Evolutionary conservation across 1,139 yeast species (phyloP), one percentile per base, ranked within the genome.

Genomic region (Geotrichum australiense): DNA sequence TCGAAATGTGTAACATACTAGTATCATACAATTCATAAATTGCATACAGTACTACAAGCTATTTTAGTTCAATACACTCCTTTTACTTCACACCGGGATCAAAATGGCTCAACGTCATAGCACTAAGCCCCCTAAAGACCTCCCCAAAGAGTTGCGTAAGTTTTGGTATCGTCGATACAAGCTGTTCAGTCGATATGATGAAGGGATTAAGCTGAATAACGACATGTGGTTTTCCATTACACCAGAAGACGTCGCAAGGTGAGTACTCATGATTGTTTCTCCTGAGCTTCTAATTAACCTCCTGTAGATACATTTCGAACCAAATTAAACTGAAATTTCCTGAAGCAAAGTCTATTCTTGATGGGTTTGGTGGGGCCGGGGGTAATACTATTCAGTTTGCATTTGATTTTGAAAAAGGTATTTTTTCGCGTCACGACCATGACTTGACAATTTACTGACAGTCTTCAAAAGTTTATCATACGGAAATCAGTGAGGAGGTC

Each of bases 291-390:
- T 30, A 30, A 30, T 18, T 15, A 11, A 2, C 19, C n/a, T 12
- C 6, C 8, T 21, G 15, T 16, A 43, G 48, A 21, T 33, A 34
- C 4, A 63, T 76, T 0, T 89, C 96, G 0, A 66, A 69, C 38
- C 70, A 80, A 45, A 62, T 80, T 18, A 61, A 59, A 32, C 63
- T 68, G n/a, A 69, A 76, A 42, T 59, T 65, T 30, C 78, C 87
- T 0, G 55, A 68, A 0, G 72, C 78, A 1, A 54, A 56, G 2
- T 55, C 58, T 0, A 62, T 74, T 0, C 61, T 66, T 1, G 98
- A 91, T 57, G 73, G 86, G 3, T 89, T 89, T 56, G 83, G 96
- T 51, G 99, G 99, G 0, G 97, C 94, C 1, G 98, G 96, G 0
- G 98, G 98, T 0, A 91, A 91, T 57, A 68, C 87, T 1, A 84